A percentile compares a stretch with the other conserved stretches of the same genome.
phyloP scores from a whole-genome alignment of 257 asterid genomes.

The Euphrasia confusa region DNA sequence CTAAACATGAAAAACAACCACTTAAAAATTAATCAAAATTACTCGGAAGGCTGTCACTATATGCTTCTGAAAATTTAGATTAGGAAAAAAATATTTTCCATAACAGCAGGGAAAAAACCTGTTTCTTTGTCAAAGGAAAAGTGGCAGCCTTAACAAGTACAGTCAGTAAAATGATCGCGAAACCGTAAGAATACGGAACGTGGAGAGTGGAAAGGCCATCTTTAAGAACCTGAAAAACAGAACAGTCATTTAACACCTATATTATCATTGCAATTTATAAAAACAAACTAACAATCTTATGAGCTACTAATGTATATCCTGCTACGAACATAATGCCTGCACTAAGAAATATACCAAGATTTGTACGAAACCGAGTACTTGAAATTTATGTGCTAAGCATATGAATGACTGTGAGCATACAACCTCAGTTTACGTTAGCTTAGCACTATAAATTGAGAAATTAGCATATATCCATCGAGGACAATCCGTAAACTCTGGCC shows the following conservation, averaged over 20 bases:
- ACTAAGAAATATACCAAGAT: neutral
- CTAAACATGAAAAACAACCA: conserved; percentile 33
- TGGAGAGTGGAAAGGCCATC: conserved; percentile 87
- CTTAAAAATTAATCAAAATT: conserved; percentile 16
- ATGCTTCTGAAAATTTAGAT: conserved; percentile 4
- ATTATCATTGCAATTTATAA: neutral
- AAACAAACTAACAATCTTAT: neutral
- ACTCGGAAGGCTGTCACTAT: conserved; percentile 12
- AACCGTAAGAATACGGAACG: conserved; percentile 88
- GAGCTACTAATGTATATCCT: no score
- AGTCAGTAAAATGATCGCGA: conserved; percentile 89
- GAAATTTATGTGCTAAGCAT: conserved; percentile 1
- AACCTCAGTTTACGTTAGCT: neutral
- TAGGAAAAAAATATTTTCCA: neutral
- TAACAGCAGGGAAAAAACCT: conserved; percentile 44
- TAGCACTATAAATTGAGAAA: neutral
- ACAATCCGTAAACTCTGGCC: neutral
- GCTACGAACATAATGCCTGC: no score
- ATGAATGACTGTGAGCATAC: conserved; percentile 1
- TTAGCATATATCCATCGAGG: neutral
- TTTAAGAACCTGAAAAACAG: conserved; percentile 71
- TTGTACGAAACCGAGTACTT: neutral
- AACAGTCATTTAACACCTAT: conserved; percentile 2
- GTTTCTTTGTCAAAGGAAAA: conserved; percentile 91
- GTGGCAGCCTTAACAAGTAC: conserved; percentile 88